Evolutionary conservation across 257 asterid genomes (phyloP), one percentile per base, ranked within the genome.

Genomic region (Penstemon eatonii): DNA sequence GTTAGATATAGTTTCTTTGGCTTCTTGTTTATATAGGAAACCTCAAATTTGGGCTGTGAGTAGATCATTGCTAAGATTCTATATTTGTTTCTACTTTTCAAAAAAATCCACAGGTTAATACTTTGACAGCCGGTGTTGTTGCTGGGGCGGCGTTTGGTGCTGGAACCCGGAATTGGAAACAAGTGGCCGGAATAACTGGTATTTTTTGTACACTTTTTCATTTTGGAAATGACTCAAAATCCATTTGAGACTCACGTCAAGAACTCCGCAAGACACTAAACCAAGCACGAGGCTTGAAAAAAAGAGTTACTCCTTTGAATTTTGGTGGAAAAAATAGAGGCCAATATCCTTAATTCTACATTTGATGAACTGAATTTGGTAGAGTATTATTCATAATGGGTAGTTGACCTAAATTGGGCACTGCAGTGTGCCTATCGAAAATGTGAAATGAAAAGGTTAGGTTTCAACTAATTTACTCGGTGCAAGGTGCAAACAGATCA

Each of bases 121-220:
- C 89, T 53, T 65, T 90, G 57, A 70, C 88, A 9, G 97, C 96
- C 3, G 96, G 98, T 59, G 87, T 72, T 61, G 84, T 84, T 68
- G 90, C 95, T 12, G 97, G 98, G 72, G 89, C 95, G 40, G 96
- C 86, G 56, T 69, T 79, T 58, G 96, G 95, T 72, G 90, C 84
- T 56, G 89, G 97, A 43, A 81, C 85, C 62, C 85, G 91, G 13
- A 86, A 86, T 38, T 87, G 97, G 98, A 92, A 86, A 78, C 98
- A 88, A 80, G 87, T 81, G 25, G 97, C 96, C 15, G 88, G 85
- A 44, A 46, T 82, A 63, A 83, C 92, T 55, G 95, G 95, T 63
- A 75, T 90, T 45, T 76, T 77, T 58, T 88, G 95, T 70, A 83
- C 91, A 44, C 12, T 83, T 40, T 78, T 76, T 71, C 85, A 84